Evolutionary conservation across 2,329 filamentous ascomycete genomes (phyloP), one percentile per base, ranked within the genome.

Genomic region (Stemphylium lycopersici): DNA sequence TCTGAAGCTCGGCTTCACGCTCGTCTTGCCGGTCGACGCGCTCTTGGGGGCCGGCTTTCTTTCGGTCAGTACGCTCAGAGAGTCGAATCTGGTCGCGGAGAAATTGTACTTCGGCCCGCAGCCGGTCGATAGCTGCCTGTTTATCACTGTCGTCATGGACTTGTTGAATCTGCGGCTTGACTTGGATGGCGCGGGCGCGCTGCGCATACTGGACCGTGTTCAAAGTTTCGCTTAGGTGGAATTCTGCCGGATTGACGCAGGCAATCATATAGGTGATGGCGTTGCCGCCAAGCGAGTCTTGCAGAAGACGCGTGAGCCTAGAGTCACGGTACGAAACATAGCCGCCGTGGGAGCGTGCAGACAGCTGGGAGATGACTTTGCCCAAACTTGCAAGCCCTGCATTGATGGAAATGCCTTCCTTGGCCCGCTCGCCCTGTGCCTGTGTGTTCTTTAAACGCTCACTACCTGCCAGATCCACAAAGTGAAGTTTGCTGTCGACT

Each of bases 261-360:
- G 95, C 95, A 78, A 99, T 95, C 95, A 99, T 98, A 78, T 98
- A 99, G 0, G 95, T 99, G 72, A 97, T 96, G 32, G 95, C 95
- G 72, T 96, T 98, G 4, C 95, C 95, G 52, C 95, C 95, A 4
- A 99, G 83, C 0, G 95, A 99, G 76, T 99, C 95, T 80, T 99
- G 95, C 15, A 99, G 84, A 20, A 99, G 82, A 55, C 95, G 89
- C 10, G 95, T 99, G 65, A 99, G 86, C 73, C 92, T 93, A n/a
- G 95, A 98, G 78, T 99, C 95, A 61, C 95, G 91, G 74, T 99
- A 99, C 2, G 95, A 99, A 52, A 99, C 93, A 76, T 98, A 92
- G 4, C 91, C 89, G 42, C 91, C 92, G 39, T 90, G 80, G 62
- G 92, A 88, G 55, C 93, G 90, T 15, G 93, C 96, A 1, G 95